phyloP scores from a whole-genome alignment of 257 asterid species.

The Avicennia marina region DNA sequence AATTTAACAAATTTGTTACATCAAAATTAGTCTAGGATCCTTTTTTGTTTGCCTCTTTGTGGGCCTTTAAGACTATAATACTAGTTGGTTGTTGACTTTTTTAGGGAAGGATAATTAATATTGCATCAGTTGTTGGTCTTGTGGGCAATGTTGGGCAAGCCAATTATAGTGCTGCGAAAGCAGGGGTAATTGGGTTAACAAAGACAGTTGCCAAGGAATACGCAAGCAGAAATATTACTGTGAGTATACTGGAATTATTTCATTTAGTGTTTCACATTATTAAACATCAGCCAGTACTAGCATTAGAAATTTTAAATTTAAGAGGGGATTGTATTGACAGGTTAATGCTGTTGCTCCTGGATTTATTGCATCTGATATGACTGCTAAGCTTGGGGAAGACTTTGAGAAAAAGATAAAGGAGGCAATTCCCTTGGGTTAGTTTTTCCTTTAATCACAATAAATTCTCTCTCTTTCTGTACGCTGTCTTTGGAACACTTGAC shows the following conservation, averaged over 20 bases:
- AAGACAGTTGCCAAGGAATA: slow-evolving; percentile 95
- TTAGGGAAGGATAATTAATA: slow-evolving; percentile 91
- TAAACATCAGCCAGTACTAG: slow-evolving; percentile 3
- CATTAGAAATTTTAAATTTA: slow-evolving; percentile 1
- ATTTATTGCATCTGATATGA: slow-evolving; percentile 90
- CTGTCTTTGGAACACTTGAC: not conserved
- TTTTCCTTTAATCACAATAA: slow-evolving; percentile 2
- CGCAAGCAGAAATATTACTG: slow-evolving; percentile 79
- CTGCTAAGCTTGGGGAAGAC: slow-evolving; percentile 75
- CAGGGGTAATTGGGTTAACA: slow-evolving; percentile 92
- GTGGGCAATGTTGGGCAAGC: slow-evolving; percentile 96
- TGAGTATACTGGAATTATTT: slow-evolving; percentile 25
- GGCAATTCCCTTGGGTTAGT: slow-evolving; percentile 78
- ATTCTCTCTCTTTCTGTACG: not conserved
- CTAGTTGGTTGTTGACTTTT: slow-evolving; percentile 16
- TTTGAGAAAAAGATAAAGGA: slow-evolving; percentile 77
- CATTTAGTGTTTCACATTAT: not conserved
- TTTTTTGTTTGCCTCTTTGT: not conserved
- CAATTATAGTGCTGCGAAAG: slow-evolving; percentile 97
- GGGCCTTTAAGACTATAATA: not conserved
- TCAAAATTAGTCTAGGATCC: not conserved
- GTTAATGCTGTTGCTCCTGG: slow-evolving; percentile 98
- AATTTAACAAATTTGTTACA: not conserved
- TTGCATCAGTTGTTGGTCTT: slow-evolving; percentile 93
- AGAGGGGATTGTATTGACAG: slow-evolving; percentile 31